A percentile compares a stretch with the other conserved stretches of the same genome.
Conservation (phyloP, 2,329 filamentous ascomycete species). For the Aspergillus hiratsukae region DNA sequence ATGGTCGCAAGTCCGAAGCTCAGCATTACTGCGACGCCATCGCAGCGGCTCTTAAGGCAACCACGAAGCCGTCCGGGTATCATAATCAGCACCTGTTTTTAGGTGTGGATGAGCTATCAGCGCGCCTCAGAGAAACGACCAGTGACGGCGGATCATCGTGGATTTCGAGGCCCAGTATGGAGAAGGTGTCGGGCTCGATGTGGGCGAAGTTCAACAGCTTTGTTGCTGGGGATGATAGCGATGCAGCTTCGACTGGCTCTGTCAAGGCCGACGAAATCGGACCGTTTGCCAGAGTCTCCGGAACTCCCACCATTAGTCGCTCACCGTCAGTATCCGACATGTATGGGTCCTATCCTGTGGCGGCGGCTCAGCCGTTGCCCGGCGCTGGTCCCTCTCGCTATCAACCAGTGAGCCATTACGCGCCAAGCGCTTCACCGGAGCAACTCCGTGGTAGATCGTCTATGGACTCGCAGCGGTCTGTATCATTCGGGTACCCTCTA, state of each 20-base stretch:
- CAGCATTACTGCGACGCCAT: conserved; percentile 90
- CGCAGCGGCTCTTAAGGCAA: conserved; percentile 66
- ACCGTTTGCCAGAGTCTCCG: conserved; percentile 76
- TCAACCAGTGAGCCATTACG: conserved; percentile 41
- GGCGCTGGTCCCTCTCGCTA: conserved; percentile 38
- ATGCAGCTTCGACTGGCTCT: conserved; percentile 56
- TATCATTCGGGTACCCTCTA: conserved; percentile 31
- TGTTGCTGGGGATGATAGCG: conserved; percentile 82
- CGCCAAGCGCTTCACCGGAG: conserved; percentile 49
- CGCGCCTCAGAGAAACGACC: conserved; percentile 78
- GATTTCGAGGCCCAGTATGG: conserved; percentile 93
- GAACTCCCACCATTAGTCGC: conserved; percentile 69
- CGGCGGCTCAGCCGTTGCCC: conserved; percentile 30
- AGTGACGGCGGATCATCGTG: conserved; percentile 77
- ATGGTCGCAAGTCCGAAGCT: conserved; percentile 76
- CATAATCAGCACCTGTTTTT: conserved; percentile 71
- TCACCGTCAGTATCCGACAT: conserved; percentile 71
- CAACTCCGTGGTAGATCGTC: conserved; percentile 48
- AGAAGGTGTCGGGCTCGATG: conserved; percentile 86
- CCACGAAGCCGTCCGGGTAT: conserved; percentile 80
- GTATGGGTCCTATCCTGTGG: conserved; percentile 57
- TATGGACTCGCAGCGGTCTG: conserved; percentile 43
- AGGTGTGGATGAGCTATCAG: conserved; percentile 76
- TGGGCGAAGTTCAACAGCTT: conserved; percentile 96
- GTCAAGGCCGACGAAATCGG: conserved; percentile 60